Evolutionary conservation across 1,139 yeast genomes (phyloP).

Genomic region (Kodamaea fungicola): DNA sequence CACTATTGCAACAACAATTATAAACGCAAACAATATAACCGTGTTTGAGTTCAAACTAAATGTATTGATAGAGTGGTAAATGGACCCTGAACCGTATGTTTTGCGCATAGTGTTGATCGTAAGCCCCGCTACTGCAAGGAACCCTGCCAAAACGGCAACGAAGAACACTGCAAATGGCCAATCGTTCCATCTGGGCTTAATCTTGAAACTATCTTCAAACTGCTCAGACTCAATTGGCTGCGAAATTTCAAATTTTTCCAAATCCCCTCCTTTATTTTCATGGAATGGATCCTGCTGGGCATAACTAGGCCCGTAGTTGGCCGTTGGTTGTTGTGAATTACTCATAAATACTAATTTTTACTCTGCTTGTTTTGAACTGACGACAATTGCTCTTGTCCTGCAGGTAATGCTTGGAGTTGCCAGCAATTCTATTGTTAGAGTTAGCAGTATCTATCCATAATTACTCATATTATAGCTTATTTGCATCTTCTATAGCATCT

Average conservation of each 20-base stretch:
- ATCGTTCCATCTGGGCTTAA: slow-evolving; percentile 70
- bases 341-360: too few relatives aligned
- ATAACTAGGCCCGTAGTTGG: too few relatives aligned
- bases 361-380: too few relatives aligned
- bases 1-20: slow-evolving; percentile 58
- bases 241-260: slow-evolving; percentile 26
- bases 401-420: too few relatives aligned
- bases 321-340: too few relatives aligned
- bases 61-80: slow-evolving; percentile 50
- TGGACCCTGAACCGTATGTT: slow-evolving; percentile 61
- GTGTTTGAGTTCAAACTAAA: slow-evolving; percentile 74
- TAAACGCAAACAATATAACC: slow-evolving; percentile 65
- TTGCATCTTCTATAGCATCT: too few relatives aligned
- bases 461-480: too few relatives aligned
- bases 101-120: slow-evolving; percentile 61
- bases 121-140: slow-evolving; percentile 67
- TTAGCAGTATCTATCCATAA: too few relatives aligned
- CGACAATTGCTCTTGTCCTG: too few relatives aligned
- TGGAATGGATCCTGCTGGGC: too few relatives aligned
- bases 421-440: too few relatives aligned
- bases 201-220: slow-evolving; percentile 66
- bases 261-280: background rate
- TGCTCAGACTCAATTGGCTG: slow-evolving; percentile 33
- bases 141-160: slow-evolving; percentile 59
- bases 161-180: slow-evolving; percentile 69